A percentile compares a stretch with the other conserved stretches of the same genome.
Conservation (phyloP, 345 rosid genomes). For the Melaleuca quinquenervia region DNA sequence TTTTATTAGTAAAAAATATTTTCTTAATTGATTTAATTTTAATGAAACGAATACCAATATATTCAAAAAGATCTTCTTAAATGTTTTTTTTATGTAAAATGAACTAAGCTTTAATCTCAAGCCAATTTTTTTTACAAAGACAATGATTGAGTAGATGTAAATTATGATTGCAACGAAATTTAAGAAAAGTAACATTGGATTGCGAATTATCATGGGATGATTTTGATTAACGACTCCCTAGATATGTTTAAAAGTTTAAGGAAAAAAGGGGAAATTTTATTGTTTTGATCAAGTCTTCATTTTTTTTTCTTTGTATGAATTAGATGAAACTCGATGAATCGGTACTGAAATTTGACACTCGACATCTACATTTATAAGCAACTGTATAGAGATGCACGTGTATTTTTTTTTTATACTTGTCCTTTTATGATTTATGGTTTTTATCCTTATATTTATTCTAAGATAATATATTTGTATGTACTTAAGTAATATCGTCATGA, state of each 20-base stretch:
- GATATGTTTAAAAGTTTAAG: not conserved
- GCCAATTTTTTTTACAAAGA: not conserved
- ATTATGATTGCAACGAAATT: not conserved
- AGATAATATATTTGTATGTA: not conserved
- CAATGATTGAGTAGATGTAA: not conserved
- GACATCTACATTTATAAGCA: not conserved
- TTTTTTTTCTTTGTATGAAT: not conserved
- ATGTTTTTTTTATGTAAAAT: no score
- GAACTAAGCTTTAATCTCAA: not conserved
- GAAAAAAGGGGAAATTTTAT: not conserved
- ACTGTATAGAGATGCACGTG: not conserved
- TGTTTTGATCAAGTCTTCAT: not conserved
- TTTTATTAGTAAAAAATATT: no score
- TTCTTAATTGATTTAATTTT: no score
- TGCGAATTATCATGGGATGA: not conserved
- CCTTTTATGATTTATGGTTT: not conserved
- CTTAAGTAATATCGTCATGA: not conserved
- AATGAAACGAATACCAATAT: no score
- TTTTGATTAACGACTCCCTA: fast-evolving
- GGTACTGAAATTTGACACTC: not conserved
- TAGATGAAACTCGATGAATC: not conserved
- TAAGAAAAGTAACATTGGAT: not conserved
- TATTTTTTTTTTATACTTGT: not conserved
- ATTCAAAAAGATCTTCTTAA: no score
- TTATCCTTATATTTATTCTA: not conserved